Evolutionary conservation across 495 filamentous ascomycete species (phyloP), one percentile per base, ranked within the genome.

Genomic region (Endocarpon pusillum): DNA sequence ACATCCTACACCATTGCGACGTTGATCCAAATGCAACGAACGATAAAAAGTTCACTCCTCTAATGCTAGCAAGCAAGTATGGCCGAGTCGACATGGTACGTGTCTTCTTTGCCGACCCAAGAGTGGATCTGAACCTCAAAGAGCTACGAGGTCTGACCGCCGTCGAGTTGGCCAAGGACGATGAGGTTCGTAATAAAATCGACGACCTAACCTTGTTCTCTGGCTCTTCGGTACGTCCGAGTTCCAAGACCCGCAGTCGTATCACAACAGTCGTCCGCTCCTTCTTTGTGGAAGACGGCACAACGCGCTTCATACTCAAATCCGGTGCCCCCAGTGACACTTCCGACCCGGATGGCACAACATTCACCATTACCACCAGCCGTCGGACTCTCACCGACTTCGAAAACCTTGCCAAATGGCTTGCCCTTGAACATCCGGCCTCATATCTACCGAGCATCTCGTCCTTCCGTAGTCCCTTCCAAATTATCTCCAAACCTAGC

Each of bases 21-120:
- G 75, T 82, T 12, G 84, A 96, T 49, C 81, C 85, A 22, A 99
- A 99, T 54, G 89, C 89, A 1, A 78, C 76, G 0, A 99, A 99
- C 46, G 91, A 96, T 47, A 94, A 84, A 60, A 77, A 67, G 31
- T 96, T 96, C 45, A 99, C 91, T 0, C 73, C 91, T 1, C 59
- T 99, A 33, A 99, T 99, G 91, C 81, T 96, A 36, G 87, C 86
- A n/a, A 94, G 85, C 62, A 99, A 99, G 55, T 99, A 94, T 46
- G 89, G 87, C 17, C 71, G 91, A 29, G 78, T 92, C 12, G 89
- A 94, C 41, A 78, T 86, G 65, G 87, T 99, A 4, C 70, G 85
- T 37, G 75, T 75, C 11, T 62, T 99, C 9, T 94, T 93, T 48
- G 66, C 71, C 31, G 91, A 96, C 51, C 66, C 81, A 11, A 63